Evolutionary conservation across 805 yeast genomes (phyloP).

Genomic region (Ogataea pilisensis): DNA sequence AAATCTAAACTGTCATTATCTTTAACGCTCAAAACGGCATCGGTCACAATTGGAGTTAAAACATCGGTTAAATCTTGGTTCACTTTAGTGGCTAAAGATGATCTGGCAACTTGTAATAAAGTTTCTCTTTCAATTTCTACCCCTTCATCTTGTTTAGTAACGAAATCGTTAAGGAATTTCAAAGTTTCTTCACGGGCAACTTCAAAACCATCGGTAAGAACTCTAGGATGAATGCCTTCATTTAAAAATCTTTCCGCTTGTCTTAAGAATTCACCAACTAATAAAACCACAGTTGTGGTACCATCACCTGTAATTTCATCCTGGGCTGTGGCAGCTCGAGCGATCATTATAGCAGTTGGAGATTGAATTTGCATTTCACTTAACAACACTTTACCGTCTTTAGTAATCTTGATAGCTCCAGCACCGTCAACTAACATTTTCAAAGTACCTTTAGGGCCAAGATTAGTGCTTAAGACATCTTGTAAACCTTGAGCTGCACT

Average conservation of each 20-base stretch:
- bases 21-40: slow-evolving; percentile 82
- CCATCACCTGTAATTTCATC: slow-evolving; percentile 99
- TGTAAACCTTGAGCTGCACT: slow-evolving; percentile 97
- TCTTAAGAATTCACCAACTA: slow-evolving; percentile 90
- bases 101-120: slow-evolving; percentile 84
- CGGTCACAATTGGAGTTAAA: slow-evolving; percentile 91
- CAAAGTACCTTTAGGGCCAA: slow-evolving; percentile 96
- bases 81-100: slow-evolving; percentile 86
- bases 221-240: slow-evolving; percentile 96
- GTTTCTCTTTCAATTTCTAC: slow-evolving; percentile 76
- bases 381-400: slow-evolving; percentile 91
- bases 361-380: slow-evolving; percentile 96
- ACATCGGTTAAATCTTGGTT: slow-evolving; percentile 70
- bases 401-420: slow-evolving; percentile 91
- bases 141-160: slow-evolving; percentile 37
- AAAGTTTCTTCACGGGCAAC: slow-evolving; percentile 75
- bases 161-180: slow-evolving; percentile 64
- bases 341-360: slow-evolving; percentile 86
- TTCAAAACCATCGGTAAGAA: slow-evolving; percentile 93
- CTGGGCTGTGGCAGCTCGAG: slow-evolving; percentile 97
- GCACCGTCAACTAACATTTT: slow-evolving; percentile 97
- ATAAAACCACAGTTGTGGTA: slow-evolving; percentile 89
- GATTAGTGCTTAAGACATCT: slow-evolving; percentile 82
- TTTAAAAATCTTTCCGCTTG: slow-evolving; percentile 89
- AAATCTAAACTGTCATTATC: slow-evolving; percentile 60